Base-by-base conservation (phyloP, 176 grass and related monocot species). In the Puccinellia tenuiflora region DNA sequence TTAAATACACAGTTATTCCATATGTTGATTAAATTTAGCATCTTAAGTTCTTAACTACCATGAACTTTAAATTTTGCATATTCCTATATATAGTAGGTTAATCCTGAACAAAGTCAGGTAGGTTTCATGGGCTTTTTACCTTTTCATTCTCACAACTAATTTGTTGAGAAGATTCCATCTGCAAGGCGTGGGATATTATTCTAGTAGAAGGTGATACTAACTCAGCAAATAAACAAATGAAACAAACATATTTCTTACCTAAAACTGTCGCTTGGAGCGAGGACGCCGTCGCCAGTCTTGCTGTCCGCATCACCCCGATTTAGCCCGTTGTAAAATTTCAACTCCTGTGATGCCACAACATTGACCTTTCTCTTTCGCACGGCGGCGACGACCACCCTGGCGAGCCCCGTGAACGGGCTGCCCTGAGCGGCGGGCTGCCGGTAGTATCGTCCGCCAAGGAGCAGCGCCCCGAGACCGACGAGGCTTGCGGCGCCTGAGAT, bases 351-450 rank as follows among this genome's bases (percentile, higher is more conserved):
- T 3, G 86, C 5, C 13, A 38, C 21, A 34, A 31, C 2, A 26
- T 48, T 38, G 20, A 92, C 40, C 16, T 83, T 89, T 86, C 78
- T 83, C 68, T 97, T 94, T 64, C 78, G 83, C 16, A 72, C 42
- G 14, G 90, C 89, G 11, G 92, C 90, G 43, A 90, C 79, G 35
- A 64, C 40, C 22, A 97, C 95, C 40, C 78, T 76, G 3, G 90
- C 86, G 28, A 97, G 45, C 13, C 78, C 88, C 8, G 84, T 92
- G 70, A 94, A 94, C 3, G 95, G 95, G 81, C 95, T 97, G 37
- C 92, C 92, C 80, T 71, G 51, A 0, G 86, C 72, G 26, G 52
- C 55, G 0, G 85, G 81, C 4, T 65, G 85, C 2, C 56, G 83
- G 75, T 94, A 97, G 53, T 94, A 85, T 9, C 66, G 77, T 18